These are phyloP conservation scores for Colletotrichum euphorbiae DNA, from an alignment of 2,329 filamentous ascomycete species.

Conservation along the genomic window DNA sequence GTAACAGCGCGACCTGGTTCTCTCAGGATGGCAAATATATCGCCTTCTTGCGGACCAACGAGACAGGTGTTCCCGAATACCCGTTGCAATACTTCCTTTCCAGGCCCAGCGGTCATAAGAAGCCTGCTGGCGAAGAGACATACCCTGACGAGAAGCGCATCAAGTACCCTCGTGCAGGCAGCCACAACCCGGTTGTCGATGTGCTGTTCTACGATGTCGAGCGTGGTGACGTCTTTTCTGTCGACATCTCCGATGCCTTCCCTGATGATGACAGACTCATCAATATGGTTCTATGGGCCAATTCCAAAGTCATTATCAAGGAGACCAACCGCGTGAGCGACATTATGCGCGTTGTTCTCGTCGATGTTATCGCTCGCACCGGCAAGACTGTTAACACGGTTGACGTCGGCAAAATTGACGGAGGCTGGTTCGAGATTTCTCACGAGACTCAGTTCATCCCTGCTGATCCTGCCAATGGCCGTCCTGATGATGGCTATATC, in stretches of 20 bases:
- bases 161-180: slow-evolving; percentile 97
- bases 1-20: slow-evolving; percentile 88
- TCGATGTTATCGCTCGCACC: slow-evolving; percentile 79
- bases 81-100: slow-evolving; percentile 94
- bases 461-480: slow-evolving; percentile 80
- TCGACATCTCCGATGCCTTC: slow-evolving; percentile 83
- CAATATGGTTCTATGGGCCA: slow-evolving; percentile 93
- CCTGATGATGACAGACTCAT: slow-evolving; percentile 86
- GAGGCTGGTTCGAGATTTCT: slow-evolving; percentile 96
- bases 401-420: slow-evolving; percentile 86
- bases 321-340: slow-evolving; percentile 96
- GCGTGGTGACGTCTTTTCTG: slow-evolving; percentile 81
- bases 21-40: slow-evolving; percentile 83
- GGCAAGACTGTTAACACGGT: slow-evolving; percentile 84
- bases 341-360: slow-evolving; percentile 84
- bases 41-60: slow-evolving; percentile 87
- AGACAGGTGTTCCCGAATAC: slow-evolving; percentile 90
- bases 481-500: slow-evolving; percentile 88
- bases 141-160: slow-evolving; percentile 93
- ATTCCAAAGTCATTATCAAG: slow-evolving; percentile 84
- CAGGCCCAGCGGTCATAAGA: slow-evolving; percentile 79
- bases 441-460: slow-evolving; percentile 89
- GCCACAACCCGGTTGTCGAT: slow-evolving; percentile 91
- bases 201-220: slow-evolving; percentile 89
- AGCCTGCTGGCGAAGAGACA: slow-evolving; percentile 78